Evolutionary conservation across 306 rosid genomes (phyloP), one percentile per base, ranked within the genome.

Genomic region (Calophaca sinica): DNA sequence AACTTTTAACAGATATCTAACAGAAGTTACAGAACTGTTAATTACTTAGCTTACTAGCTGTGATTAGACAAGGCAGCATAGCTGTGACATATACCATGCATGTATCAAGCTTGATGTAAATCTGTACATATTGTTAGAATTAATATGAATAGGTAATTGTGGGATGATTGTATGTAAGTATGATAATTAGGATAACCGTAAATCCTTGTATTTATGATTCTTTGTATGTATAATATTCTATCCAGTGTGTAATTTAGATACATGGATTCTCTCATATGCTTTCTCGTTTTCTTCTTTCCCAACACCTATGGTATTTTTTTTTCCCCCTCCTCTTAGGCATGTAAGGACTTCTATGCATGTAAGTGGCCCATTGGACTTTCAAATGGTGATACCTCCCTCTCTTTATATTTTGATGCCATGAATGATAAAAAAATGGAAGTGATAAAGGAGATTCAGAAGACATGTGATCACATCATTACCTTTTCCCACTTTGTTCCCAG

Each of bases 401-500:
- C 98, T 33, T 53, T 82, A 66, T 77, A 88, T 78, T 93, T 93
- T 73, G 98, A 93, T 81, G 87, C 89, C 79, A 82, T 93, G 82
- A 93, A 93, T 73, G 90, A 93, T 54, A 82, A 73, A 61, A 80
- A 86, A 86, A 57, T 49, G 63, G 64, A 77, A 57, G 50, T 33
- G 74, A 72, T 87, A 65, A 59, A 87, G 82, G 88, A 87, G 54
- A 83, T 93, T 79, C 90, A 83, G 78, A 85, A 64, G 75, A 76
- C 77, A n/a, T 89, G 94, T 80, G 77, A 78, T 85, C 94, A 87
- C 70, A 82, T 86, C 63, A 81, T 93, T 59, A 86, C 94, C 63
- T 90, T 93, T 82, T 93, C 94, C 39, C 96, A 93, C 81, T 93
- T 93, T 87, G 94, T 93, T 81, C 98, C 98, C 71, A 93, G 96